These are phyloP conservation scores for Chalara sp. DNA, from an alignment of 2,329 filamentous ascomycete genomes.

Conservation along the genomic window DNA sequence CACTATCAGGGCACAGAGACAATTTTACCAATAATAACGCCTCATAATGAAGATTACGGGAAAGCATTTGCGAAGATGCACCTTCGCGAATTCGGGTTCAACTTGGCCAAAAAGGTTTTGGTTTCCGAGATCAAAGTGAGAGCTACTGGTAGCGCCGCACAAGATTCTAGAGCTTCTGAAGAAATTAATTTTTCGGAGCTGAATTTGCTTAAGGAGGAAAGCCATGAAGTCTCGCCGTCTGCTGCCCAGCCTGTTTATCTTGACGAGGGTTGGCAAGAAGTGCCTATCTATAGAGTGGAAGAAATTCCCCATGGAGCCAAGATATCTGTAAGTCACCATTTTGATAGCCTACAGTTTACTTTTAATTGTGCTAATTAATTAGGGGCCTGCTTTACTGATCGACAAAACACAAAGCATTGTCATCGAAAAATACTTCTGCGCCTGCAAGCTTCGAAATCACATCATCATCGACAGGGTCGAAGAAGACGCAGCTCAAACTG, in stretches of 20 bases:
- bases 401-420: slow-evolving; percentile 88
- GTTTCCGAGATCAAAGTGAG: neutral
- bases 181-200: neutral
- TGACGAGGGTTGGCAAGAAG: slow-evolving; percentile 38
- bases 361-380: slow-evolving; percentile 8
- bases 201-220: slow-evolving; percentile 45
- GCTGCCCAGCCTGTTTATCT: slow-evolving; percentile 45
- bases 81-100: slow-evolving; percentile 81
- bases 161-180: neutral
- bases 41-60: slow-evolving; percentile 55
- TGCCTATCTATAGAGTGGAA: slow-evolving; percentile 73
- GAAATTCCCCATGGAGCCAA: slow-evolving; percentile 63
- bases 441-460: no score
- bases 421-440: slow-evolving; percentile 37
- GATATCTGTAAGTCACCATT: slow-evolving; percentile 30
- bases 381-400: slow-evolving; percentile 77
- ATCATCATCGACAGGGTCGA: no score
- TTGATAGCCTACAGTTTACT: no score
- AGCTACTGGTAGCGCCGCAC: neutral
- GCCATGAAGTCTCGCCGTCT: slow-evolving; percentile 28
- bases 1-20: slow-evolving; percentile 83
- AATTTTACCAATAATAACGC: slow-evolving; percentile 76
- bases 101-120: slow-evolving; percentile 22
- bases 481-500: no score
- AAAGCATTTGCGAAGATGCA: slow-evolving; percentile 78